A percentile compares a stretch with the other conserved stretches of the same genome.
Evolutionary conservation across 2,329 filamentous ascomycete species (phyloP).

Genomic region (Arthrocladium fulminans): DNA sequence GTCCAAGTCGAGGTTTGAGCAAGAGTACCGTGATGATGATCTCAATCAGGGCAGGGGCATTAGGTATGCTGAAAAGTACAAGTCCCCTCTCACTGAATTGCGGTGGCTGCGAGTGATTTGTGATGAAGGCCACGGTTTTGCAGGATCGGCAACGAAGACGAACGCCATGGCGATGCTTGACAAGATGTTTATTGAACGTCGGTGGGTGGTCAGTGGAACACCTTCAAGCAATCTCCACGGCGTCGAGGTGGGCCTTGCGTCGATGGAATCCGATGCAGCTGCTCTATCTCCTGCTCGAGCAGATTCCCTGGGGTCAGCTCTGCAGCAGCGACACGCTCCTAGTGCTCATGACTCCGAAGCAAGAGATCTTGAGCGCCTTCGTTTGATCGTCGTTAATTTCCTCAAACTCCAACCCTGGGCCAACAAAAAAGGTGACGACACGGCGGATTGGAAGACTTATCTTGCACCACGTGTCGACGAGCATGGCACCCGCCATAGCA

Average conservation of each 20-base stretch:
- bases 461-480: conserved; percentile 55
- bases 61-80: conserved; percentile 40
- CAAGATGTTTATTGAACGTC: conserved; percentile 53
- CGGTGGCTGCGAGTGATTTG: conserved; percentile 86
- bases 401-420: conserved; percentile 72
- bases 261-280: conserved; percentile 27
- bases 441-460: conserved; percentile 64
- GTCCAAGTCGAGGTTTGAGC: conserved; percentile 63
- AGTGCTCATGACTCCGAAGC: conserved; percentile 45
- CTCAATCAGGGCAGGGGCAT: conserved; percentile 40
- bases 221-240: conserved; percentile 77
- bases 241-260: conserved; percentile 52
- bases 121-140: conserved; percentile 83
- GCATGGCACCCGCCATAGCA: conserved; percentile 36
- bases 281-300: background rate
- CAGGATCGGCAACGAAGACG: conserved; percentile 54
- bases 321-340: conserved; percentile 23
- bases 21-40: conserved; percentile 48
- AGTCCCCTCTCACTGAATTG: conserved; percentile 58
- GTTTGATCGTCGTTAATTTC: conserved; percentile 60
- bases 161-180: conserved; percentile 48
- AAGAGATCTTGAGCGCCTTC: conserved; percentile 57
- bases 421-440: conserved; percentile 50
- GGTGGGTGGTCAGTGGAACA: conserved; percentile 87
- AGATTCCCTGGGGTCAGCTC: background rate